Base-by-base conservation (phyloP, 345 rosid genomes). In the Brassica cretica region DNA sequence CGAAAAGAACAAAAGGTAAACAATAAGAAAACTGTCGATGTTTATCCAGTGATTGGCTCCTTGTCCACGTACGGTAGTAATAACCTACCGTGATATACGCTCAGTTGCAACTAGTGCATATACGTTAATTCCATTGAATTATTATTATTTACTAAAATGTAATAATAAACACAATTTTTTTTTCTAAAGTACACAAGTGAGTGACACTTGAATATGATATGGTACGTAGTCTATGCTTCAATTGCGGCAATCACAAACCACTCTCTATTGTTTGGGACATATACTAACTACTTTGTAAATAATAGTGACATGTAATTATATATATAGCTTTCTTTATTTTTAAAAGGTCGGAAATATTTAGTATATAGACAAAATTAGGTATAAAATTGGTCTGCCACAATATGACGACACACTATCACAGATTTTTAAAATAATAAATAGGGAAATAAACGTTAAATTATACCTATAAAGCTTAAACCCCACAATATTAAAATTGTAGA, bases 191-290 rank as follows among this genome's bases (percentile, higher is more conserved):
- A 78, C 61, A 60, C 49, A 68, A 68, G 25, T 73, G 74, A 73
- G 64, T 67, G 64, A 67, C 70, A 61, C 63, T 79, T 68, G 60
- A 68, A 73, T 68, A 73, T 79, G 75, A 68, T 73, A 73, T 51
- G 71, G 55, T 79, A 73, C 82, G 78, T 68, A 68, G 71, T 69
- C 72, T 75, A 79, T 79, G 79, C 79, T 69, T 63, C 79, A 74
- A 80, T 80, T 64, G 72, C 82, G 82, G 82, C 67, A 80, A 74
- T 80, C 79, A 80, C 72, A 63, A 51, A 37, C 72, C 70, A 69
- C 64, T 68, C 53, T 62, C 53, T 68, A 62, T 21, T 32, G 19
- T 33, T 65, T 77, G 24, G 24, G 66, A 33, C 16, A 59, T 25
- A 71, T 30, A 7, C 46, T 27, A 56, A 7, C 46, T 27, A 56